phyloP scores from a whole-genome alignment of 371 early-diverging fungal genomes.

The Syncephalastrum monosporum region DNA sequence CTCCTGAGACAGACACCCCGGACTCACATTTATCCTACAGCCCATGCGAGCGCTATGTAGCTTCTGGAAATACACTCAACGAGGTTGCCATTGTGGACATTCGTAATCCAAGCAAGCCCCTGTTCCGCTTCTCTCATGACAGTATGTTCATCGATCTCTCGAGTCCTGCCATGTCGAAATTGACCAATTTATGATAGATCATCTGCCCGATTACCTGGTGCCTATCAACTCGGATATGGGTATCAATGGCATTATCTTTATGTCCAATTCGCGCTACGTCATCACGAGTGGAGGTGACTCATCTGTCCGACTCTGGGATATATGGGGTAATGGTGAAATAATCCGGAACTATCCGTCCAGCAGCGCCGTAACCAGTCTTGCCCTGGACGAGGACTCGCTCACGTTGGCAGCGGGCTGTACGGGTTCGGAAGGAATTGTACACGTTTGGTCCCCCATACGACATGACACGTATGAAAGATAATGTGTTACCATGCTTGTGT shows the following conservation, averaged over 20 bases:
- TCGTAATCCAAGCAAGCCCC: slow-evolving; percentile 13
- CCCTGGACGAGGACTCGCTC: slow-evolving; percentile 29
- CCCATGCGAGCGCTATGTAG: slow-evolving; percentile 37
- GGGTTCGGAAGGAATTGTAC: too few species aligned
- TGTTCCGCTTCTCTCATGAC: slow-evolving; percentile 28
- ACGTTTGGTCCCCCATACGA: too few species aligned
- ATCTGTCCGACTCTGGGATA: slow-evolving; percentile 32
- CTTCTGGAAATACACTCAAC: slow-evolving; percentile 37
- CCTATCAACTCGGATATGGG: slow-evolving; percentile 32
- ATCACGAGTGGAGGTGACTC: slow-evolving; percentile 47
- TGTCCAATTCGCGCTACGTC: slow-evolving; percentile 28
- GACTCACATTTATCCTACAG: slow-evolving; percentile 9
- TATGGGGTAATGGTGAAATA: slow-evolving; percentile 20
- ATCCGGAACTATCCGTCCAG: slow-evolving; percentile 29
- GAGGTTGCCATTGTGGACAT: slow-evolving; percentile 39
- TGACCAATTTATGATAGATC: slow-evolving; percentile 6
- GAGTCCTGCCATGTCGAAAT: slow-evolving; percentile 25
- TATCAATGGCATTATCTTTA: slow-evolving; percentile 38
- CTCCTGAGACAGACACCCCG: too few species aligned
- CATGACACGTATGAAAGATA: too few species aligned
- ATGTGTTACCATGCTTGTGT: too few species aligned
- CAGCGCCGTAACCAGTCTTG: slow-evolving; percentile 32
- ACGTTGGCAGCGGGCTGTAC: too few species aligned
- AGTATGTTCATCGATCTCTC: slow-evolving; percentile 21
- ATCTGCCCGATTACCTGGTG: slow-evolving; percentile 5